phyloP scores from a whole-genome alignment of 2,329 filamentous ascomycete species.

The Epichloe glyceriae region DNA sequence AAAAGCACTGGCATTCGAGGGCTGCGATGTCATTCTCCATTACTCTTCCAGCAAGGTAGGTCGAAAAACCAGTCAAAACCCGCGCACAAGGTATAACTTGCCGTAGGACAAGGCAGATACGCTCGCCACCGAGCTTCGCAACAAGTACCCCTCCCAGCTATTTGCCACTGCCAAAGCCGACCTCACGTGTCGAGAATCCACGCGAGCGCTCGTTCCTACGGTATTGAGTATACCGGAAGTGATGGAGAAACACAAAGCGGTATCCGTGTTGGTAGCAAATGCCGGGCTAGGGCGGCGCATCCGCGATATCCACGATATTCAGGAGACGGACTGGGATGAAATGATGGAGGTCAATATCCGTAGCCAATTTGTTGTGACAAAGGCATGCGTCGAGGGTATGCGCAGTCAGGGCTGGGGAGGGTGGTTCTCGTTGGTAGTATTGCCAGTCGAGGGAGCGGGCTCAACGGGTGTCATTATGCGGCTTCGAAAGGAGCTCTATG shows the following conservation, averaged over 20 bases:
- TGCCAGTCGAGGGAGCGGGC: conserved; percentile 4
- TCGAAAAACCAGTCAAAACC: neutral
- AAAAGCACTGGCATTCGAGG: conserved; percentile 3
- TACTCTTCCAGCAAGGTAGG: conserved; percentile 5
- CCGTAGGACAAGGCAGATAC: conserved; percentile 4
- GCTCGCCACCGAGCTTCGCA: neutral
- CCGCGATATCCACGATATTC: conserved; percentile 4
- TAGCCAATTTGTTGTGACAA: conserved; percentile 7
- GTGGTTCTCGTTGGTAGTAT: conserved; percentile 6
- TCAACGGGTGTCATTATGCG: conserved; percentile 7
- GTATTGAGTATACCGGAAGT: neutral
- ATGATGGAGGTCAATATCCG: conserved; percentile 7
- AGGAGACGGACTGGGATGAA: conserved; percentile 5
- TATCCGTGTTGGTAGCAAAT: conserved; percentile 6
- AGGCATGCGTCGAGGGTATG: conserved; percentile 5
- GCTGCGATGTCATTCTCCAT: conserved; percentile 5
- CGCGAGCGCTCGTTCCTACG: conserved; percentile 1
- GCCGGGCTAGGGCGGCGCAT: conserved; percentile 6
- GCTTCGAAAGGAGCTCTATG: conserved; percentile 6
- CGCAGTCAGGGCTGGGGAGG: conserved; percentile 4
- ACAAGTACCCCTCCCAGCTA: conserved; percentile 2
- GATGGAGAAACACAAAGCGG: neutral
- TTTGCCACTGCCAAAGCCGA: conserved; percentile 4
- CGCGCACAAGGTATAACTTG: neutral
- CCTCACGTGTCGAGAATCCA: conserved; percentile 4